Evolutionary conservation across 2,329 filamentous ascomycete species (phyloP), one percentile per base, ranked within the genome.

Genomic region (Zasmidium angulare): DNA sequence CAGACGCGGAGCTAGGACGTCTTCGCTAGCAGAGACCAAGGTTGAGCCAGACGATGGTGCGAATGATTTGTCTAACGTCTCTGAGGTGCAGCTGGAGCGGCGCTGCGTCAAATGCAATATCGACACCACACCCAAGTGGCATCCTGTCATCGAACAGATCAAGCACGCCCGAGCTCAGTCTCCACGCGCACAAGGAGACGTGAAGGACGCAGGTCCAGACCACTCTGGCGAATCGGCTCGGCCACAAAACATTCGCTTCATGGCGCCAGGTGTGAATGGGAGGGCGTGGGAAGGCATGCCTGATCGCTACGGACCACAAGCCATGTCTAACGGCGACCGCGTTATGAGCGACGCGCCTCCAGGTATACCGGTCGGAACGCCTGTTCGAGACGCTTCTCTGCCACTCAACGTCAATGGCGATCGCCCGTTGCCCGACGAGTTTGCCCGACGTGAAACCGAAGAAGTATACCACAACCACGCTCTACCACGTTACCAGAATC

Each of bases 51-150:
- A 62, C 23, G 70, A 74, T 22, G 64, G 56, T 21, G 50, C 49
- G 21, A 67, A 60, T 3, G 53, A 68, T 22, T 26, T 63, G 11
- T 56, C 75, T 24, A 68, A 70, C 17, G 57, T 70, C 43, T 53
- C 62, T 6, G 70, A 69, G 6, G 64, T 66, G 21, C 70, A 70
- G 59, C 53, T 63, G 9, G 74, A 75, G 50, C 74, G 75, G 20
- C 74, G 72, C 60, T 82, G 79, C 58, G 71, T 68, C 22, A 76
- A 74, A 53, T 82, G 79, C 68, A 73, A 76, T 12, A 82, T 89
- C 58, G 88, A 92, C 69, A 83, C 88, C 53, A 91, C 87, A 66
- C 89, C 89, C 3, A 88, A 84, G 69, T 82, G 80, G 80, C 81
- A 73, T 63, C 58, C 61, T 6, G 26, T 70, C 2, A 51, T 62